A percentile compares a stretch with the other conserved stretches of the same genome.
These are phyloP conservation scores for Aspergillus tubingensis DNA, from an alignment of 2,329 filamentous ascomycete genomes.

Conservation along the genomic window DNA sequence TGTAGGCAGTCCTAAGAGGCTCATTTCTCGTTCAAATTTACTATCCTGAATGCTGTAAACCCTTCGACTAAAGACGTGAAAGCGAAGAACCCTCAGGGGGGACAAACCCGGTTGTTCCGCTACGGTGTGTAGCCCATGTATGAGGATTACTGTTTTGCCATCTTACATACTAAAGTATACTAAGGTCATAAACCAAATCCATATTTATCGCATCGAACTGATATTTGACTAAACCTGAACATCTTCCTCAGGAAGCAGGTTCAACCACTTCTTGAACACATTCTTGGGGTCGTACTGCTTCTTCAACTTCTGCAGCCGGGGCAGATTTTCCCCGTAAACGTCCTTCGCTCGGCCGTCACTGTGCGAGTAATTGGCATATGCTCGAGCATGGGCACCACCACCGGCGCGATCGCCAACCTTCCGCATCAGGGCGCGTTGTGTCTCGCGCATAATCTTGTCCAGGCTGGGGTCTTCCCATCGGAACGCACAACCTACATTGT, in stretches of 20 bases:
- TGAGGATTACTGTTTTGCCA: no score
- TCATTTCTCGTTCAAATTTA: no score
- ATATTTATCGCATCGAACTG: not conserved
- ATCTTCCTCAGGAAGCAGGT: not conserved
- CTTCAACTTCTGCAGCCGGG: constrained; percentile 12
- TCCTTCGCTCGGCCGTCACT: not conserved
- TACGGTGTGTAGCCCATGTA: no score
- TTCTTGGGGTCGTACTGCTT: constrained; percentile 11
- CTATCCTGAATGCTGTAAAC: no score
- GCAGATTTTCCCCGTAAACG: not conserved
- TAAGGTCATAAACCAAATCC: no score
- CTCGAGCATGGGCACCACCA: not conserved
- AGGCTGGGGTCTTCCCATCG: constrained; percentile 10
- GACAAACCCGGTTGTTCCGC: no score
- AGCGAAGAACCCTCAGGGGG: no score
- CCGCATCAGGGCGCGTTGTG: constrained; percentile 51
- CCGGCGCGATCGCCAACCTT: constrained; percentile 11
- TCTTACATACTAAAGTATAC: no score
- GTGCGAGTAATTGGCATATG: not conserved
- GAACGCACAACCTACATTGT: constrained; percentile 14
- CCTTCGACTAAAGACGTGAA: no score
- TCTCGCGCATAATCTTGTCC: constrained; percentile 37
- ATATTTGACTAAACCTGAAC: not conserved
- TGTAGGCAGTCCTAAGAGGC: no score
- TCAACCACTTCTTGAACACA: constrained; percentile 12